Evolutionary conservation across 2,329 filamentous ascomycete genomes (phyloP), one percentile per base, ranked within the genome.

Genomic region (Penicillium vulpinum): DNA sequence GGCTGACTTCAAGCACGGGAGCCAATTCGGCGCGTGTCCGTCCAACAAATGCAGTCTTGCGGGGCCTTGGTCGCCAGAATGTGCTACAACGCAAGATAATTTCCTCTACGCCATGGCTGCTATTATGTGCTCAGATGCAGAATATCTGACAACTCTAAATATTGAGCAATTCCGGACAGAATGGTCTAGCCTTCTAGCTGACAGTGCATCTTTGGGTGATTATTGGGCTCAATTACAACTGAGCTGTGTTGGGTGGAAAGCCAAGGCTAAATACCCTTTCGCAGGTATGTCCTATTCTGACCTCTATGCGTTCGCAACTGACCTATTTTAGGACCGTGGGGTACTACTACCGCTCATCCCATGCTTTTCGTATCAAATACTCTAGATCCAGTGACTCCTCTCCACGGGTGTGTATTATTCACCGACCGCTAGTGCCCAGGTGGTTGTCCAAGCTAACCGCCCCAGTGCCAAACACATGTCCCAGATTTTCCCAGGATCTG

Each of bases 361-460:
- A 73, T 87, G 31, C 75, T 87, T 7, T 83, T 85, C 65, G 71
- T 86, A 13, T 81, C 80, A 35, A 86, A 83, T 63, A 81, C 79
- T 0, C 75, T 81, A 15, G 85, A 87, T 55, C 85, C 85, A 0
- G 82, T 87, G 0, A 87, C 84, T 0, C 84, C 84, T 3, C 69
- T 86, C 46, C 57, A 61, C 21, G 74, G 64, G 70, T 72, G 60
- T 21, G 56, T 45, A 13, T 39, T n/a, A n/a, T n/a, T n/a, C n/a
- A n/a, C n/a, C n/a, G n/a, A n/a, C n/a, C 22, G 1, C 11, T 26
- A 8, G 6, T n/a, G 18, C 3, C 16, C 8, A 21, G 35, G 35
- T 35, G 6, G 3, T 7, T 45, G n/a, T 10, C 3, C 13, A 26
- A 31, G 29, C 45, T 55, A 44, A 44, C 21, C 2, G 2, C 0